These are phyloP conservation scores for Pestalotiopsis sp. DNA, from an alignment of 2,329 filamentous ascomycete genomes.

Conservation along the genomic window DNA sequence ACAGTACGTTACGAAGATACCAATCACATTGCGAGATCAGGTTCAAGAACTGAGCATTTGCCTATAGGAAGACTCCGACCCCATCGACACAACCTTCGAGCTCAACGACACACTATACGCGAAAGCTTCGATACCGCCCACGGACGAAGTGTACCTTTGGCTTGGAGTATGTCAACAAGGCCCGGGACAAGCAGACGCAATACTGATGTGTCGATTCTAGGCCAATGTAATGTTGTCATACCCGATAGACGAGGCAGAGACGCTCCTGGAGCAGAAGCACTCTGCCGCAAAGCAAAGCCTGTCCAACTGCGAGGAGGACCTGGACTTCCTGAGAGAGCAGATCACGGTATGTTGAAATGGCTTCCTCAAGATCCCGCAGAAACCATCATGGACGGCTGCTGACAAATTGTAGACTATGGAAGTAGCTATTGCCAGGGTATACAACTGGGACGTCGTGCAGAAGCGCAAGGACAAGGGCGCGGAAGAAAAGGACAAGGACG, in stretches of 20 bases:
- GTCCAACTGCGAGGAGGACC: conserved; percentile 90
- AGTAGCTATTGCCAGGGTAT: conserved; percentile 94
- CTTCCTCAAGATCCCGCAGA: too few relatives aligned
- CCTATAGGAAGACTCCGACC: conserved; percentile 56
- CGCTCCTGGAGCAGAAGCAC: conserved; percentile 76
- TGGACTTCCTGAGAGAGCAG: conserved; percentile 94
- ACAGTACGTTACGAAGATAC: conserved; percentile 52
- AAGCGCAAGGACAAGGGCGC: conserved; percentile 86
- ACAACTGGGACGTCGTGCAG: conserved; percentile 98
- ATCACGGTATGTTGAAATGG: conserved; percentile 71
- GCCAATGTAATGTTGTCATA: conserved; percentile 98
- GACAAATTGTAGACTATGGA: conserved; percentile 74
- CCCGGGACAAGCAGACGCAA: neutral
- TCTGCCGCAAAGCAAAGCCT: conserved; percentile 78
- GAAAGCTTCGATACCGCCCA: conserved; percentile 79
- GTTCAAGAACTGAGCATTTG: conserved; percentile 8
- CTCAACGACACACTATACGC: conserved; percentile 95
- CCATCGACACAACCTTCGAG: conserved; percentile 91
- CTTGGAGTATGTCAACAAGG: conserved; percentile 67
- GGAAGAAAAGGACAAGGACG: conserved; percentile 49
- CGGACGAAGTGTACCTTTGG: conserved; percentile 95
- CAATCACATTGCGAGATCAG: neutral
- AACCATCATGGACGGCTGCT: neutral
- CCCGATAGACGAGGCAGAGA: conserved; percentile 83
- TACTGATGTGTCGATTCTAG: conserved; percentile 38